Conservation (phyloP, 495 filamentous ascomycete species). For the Endocarpon pusillum region DNA sequence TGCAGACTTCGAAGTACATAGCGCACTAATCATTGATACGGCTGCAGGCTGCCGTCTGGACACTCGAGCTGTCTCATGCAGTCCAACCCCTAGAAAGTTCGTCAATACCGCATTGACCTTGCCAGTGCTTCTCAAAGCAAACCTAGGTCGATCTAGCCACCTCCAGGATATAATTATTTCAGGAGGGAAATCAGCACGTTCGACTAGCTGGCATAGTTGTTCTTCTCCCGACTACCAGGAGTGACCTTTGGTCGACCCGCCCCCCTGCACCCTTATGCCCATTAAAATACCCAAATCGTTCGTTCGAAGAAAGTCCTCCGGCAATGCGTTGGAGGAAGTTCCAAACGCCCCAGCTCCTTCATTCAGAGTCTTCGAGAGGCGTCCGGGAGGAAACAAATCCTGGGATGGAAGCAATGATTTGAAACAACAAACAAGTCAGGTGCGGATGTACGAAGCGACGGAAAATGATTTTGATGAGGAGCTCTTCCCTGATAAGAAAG, state of each 20-base stretch:
- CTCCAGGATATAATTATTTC: too few relatives aligned
- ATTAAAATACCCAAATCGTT: constrained; percentile 53
- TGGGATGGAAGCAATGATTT: constrained; percentile 31
- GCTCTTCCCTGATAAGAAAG: constrained; percentile 20
- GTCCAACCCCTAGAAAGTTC: too few relatives aligned
- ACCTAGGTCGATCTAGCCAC: too few relatives aligned
- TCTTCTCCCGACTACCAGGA: too few relatives aligned
- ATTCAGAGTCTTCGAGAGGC: constrained; percentile 45
- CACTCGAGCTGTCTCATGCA: constrained; percentile 35
- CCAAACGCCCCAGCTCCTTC: constrained; percentile 28
- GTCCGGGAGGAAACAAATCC: constrained; percentile 25
- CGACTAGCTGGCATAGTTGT: too few relatives aligned
- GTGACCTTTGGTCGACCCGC: too few relatives aligned
- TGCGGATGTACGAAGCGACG: constrained; percentile 22
- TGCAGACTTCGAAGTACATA: too few relatives aligned
- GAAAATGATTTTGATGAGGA: constrained; percentile 36
- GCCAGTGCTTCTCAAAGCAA: too few relatives aligned
- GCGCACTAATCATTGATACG: too few relatives aligned
- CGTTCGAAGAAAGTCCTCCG: constrained; percentile 48
- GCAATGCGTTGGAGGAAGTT: constrained; percentile 42
- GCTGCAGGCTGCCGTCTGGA: constrained; percentile 45
- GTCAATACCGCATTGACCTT: too few relatives aligned
- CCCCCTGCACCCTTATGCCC: too few relatives aligned
- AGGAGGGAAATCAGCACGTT: too few relatives aligned
- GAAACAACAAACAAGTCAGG: constrained; percentile 24